Base-by-base conservation (phyloP, 2,329 filamentous ascomycete species). In the Rutstroemia sydowiana region DNA sequence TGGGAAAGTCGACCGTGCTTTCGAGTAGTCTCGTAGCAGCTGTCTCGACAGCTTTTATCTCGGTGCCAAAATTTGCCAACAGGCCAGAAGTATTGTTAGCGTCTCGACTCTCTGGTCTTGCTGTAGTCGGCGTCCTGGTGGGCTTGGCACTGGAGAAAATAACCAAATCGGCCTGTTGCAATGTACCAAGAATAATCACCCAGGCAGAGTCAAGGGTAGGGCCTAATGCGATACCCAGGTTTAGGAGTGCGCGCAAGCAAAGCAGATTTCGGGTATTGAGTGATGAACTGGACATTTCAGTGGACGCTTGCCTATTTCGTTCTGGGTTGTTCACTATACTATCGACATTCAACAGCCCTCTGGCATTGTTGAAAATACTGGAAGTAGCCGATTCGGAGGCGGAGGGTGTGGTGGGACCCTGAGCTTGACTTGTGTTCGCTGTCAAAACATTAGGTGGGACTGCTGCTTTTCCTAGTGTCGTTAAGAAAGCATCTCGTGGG, bases 151-250 rank as follows among this genome's bases (percentile, higher is more conserved):
- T 68, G 13, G 66, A 65, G 44, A 84, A 87, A 23, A 96, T 76
- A 3, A 97, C 84, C 56, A 95, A 82, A 61, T 97, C 93, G 2
- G 92, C 91, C 67, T 96, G 88, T 63, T 96, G 90, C 7, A 98
- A 72, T 0, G 91, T 95, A 63, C 95, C 91, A 1, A 98, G 77
- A 14, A 98, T 76, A 53, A 98, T 97, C 1, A 83, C 84, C 88
- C 95, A 98, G 1, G 92, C 87, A 13, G 78, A 75, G 32, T 87
- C 84, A 1, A 98, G 75, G 0, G 89, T 95, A 3, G 93, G 90
- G 0, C 93, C 93, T 1, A 98, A 72, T 2, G 93, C 93, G 62
- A 97, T 98, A 2, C 93, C 93, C 3, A 98, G 72, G 61, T 98
- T 98, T n/a, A 98, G 72, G 14, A 98, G 75, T 28, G 93, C 93